Conservation (phyloP, 1,284 basidiomycete species). For the Cerioporus squamosus region DNA sequence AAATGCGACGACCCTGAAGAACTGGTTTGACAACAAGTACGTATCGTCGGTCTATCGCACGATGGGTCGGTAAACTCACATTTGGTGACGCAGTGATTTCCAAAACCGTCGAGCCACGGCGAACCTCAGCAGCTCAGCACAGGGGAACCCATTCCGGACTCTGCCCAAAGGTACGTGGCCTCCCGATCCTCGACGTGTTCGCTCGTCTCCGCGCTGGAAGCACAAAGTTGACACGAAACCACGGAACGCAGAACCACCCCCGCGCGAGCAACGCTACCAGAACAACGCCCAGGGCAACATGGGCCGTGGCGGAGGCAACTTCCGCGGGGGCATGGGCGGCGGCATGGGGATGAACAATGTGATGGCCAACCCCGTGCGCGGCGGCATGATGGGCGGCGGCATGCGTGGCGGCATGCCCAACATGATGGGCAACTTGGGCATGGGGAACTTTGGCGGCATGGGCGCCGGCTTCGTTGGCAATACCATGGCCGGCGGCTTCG, state of each 20-base stretch:
- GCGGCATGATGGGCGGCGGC: slow-evolving; percentile 41
- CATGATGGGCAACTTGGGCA: slow-evolving; percentile 50
- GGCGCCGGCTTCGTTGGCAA: slow-evolving; percentile 50
- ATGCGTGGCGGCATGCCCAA: slow-evolving; percentile 38
- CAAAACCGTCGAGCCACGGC: slow-evolving; percentile 83
- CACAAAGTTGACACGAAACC: neutral
- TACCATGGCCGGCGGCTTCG: slow-evolving; percentile 43
- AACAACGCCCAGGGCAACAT: slow-evolving; percentile 38
- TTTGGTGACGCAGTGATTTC: slow-evolving; percentile 68
- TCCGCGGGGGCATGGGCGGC: slow-evolving; percentile 49
- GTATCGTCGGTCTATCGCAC: slow-evolving; percentile 26
- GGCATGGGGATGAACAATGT: slow-evolving; percentile 45
- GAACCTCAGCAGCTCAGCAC: slow-evolving; percentile 69
- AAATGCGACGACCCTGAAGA: slow-evolving; percentile 73
- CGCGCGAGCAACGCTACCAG: slow-evolving; percentile 57
- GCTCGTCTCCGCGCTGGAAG: neutral
- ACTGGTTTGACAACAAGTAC: slow-evolving; percentile 91
- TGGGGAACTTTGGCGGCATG: slow-evolving; percentile 48
- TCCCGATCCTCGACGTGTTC: neutral
- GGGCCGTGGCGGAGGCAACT: slow-evolving; percentile 49
- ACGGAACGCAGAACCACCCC: slow-evolving; percentile 64
- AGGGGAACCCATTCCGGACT: slow-evolving; percentile 90
- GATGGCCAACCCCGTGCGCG: slow-evolving; percentile 44
- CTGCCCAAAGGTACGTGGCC: slow-evolving; percentile 75
- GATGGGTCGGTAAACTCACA: neutral